Conservation (phyloP, 352 stramenopile genomes). For the Globisporangium okanoganense region DNA sequence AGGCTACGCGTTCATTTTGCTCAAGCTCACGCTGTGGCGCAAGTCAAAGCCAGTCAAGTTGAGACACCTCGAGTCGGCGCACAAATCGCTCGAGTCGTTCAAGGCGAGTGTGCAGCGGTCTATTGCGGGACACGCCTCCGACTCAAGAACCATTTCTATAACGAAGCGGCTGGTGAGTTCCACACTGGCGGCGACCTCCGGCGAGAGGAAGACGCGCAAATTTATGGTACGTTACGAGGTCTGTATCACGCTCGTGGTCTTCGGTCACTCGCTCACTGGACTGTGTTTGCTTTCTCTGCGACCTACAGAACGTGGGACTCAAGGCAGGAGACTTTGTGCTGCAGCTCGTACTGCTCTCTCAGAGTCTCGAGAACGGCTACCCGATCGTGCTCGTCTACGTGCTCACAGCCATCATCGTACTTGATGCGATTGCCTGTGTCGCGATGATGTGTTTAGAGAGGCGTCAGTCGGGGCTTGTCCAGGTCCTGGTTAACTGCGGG, state of each 20-base stretch:
- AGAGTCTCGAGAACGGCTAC: neutral
- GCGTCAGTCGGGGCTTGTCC: neutral
- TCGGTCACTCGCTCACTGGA: neutral
- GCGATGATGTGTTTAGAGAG: neutral
- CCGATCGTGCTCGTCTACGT: neutral
- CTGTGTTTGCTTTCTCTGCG: neutral
- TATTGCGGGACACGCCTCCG: no score
- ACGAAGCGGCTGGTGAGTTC: no score
- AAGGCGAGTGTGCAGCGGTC: neutral
- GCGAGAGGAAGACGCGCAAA: no score
- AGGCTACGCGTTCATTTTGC: conserved; percentile 24
- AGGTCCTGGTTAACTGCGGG: neutral
- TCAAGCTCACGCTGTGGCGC: neutral
- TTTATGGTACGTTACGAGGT: no score
- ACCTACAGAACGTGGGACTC: neutral
- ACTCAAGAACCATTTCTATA: no score
- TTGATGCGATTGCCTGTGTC: neutral
- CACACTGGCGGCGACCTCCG: no score
- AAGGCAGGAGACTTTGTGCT: neutral
- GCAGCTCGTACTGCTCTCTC: neutral
- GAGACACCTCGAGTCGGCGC: neutral
- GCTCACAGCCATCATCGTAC: neutral
- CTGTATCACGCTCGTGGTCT: no score
- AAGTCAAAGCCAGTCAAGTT: no score
- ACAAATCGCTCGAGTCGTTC: neutral